These are phyloP conservation scores for Tilletia walkeri DNA, from an alignment of 1,284 basidiomycete genomes.

Conservation along the genomic window DNA sequence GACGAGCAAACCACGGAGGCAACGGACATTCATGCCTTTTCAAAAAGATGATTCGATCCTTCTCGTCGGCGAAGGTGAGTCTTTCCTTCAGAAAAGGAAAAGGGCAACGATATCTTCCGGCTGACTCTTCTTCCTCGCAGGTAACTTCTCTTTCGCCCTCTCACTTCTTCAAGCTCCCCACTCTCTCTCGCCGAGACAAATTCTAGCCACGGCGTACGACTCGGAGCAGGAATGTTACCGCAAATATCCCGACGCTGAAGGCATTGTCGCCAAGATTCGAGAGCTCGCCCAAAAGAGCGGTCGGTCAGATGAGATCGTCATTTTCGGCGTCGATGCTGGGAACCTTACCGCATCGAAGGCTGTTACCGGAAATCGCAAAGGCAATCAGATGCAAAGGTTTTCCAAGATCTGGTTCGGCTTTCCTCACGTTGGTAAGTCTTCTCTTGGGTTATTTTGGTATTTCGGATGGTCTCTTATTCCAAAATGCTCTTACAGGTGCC, in stretches of 20 bases:
- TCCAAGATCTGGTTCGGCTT: constrained; percentile 90
- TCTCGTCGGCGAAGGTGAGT: constrained; percentile 76
- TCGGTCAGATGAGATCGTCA: constrained; percentile 67
- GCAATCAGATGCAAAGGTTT: constrained; percentile 63
- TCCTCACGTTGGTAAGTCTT: constrained; percentile 80
- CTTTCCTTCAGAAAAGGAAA: background rate
- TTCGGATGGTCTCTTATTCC: background rate
- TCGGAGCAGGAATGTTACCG: constrained; percentile 70
- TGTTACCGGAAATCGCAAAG: constrained; percentile 42
- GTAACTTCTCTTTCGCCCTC: constrained; percentile 84
- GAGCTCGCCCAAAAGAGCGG: constrained; percentile 24
- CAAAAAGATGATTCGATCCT: constrained; percentile 73
- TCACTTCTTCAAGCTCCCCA: constrained; percentile 64
- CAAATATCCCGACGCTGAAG: constrained; percentile 79
- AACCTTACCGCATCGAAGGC: constrained; percentile 66
- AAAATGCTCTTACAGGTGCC: constrained; percentile 64
- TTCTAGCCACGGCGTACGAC: constrained; percentile 87
- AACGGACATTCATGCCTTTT: constrained; percentile 66
- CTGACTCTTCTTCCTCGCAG: constrained; percentile 16
- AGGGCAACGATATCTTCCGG: background rate
- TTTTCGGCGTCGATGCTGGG: constrained; percentile 83
- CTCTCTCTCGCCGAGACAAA: constrained; percentile 64
- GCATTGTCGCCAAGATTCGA: constrained; percentile 61
- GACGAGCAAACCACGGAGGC: constrained; percentile 39
- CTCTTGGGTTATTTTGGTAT: background rate